These are phyloP conservation scores for Coelastrella sp. DNA, from an alignment of 139 green algal genomes.

Conservation along the genomic window DNA sequence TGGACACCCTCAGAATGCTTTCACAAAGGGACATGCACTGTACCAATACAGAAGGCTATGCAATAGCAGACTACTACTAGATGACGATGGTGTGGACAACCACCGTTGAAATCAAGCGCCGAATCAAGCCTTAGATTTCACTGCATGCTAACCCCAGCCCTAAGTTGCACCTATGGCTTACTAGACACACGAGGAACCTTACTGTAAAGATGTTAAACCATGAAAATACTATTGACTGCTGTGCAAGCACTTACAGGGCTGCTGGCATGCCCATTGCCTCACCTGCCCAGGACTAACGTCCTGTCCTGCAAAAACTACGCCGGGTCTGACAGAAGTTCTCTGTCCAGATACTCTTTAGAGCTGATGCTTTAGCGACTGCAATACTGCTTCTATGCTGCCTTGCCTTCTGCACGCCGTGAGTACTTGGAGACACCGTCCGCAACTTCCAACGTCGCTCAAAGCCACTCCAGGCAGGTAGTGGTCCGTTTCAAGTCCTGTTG, in stretches of 20 bases:
- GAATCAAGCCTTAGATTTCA: too few species aligned
- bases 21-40: too few species aligned
- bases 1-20: too few species aligned
- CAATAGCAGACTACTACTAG: too few species aligned
- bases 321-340: not conserved
- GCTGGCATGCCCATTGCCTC: not conserved
- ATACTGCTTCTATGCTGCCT: not conserved
- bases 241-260: not conserved
- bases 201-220: too few species aligned
- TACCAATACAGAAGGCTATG: too few species aligned
- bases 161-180: not conserved
- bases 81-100: too few species aligned
- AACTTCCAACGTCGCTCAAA: not conserved
- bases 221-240: too few species aligned
- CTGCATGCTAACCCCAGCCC: too few species aligned
- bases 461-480: not conserved
- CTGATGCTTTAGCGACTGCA: not conserved
- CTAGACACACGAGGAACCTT: too few species aligned
- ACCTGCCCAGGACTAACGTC: conserved; percentile 1
- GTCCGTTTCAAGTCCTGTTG: not conserved
- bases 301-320: not conserved
- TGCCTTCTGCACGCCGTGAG: too few species aligned
- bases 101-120: too few species aligned
- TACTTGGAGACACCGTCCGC: not conserved
- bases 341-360: not conserved